phyloP scores from a whole-genome alignment of 2,329 filamentous ascomycete species.

The Xylaria multiplex region DNA sequence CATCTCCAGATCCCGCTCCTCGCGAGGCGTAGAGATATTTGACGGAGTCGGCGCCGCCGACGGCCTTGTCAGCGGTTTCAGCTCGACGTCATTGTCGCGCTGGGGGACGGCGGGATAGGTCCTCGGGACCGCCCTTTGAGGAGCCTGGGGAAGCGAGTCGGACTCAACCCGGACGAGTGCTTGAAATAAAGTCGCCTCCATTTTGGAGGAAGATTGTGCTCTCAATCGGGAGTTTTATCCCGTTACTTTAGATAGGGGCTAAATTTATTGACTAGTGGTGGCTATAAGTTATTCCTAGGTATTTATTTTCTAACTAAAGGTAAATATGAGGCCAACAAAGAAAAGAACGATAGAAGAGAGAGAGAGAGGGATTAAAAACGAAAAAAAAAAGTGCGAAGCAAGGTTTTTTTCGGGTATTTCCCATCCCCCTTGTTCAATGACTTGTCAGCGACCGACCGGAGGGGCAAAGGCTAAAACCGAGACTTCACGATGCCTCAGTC shows the following conservation, averaged over 20 bases:
- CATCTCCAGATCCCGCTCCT: slow-evolving; percentile 45
- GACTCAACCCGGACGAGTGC: slow-evolving; percentile 46
- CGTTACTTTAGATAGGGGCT: neutral
- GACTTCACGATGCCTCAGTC: slow-evolving; percentile 27
- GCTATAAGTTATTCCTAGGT: slow-evolving; percentile 9
- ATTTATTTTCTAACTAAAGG: slow-evolving; percentile 14
- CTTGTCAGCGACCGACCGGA: slow-evolving; percentile 20
- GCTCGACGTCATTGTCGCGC: slow-evolving; percentile 40
- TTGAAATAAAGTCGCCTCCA: slow-evolving; percentile 39
- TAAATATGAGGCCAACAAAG: neutral
- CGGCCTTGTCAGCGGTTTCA: slow-evolving; percentile 30
- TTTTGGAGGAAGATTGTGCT: slow-evolving; percentile 3
- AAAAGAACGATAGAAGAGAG: neutral
- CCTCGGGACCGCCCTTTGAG: slow-evolving; percentile 51
- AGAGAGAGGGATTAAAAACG: neutral
- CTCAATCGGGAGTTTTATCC: slow-evolving; percentile 2
- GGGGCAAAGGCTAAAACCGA: slow-evolving; percentile 5
- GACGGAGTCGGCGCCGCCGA: slow-evolving; percentile 32
- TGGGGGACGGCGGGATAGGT: slow-evolving; percentile 54
- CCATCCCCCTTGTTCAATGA: slow-evolving; percentile 5
- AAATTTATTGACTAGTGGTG: slow-evolving; percentile 25
- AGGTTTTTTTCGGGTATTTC: slow-evolving; percentile 9
- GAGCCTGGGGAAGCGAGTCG: slow-evolving; percentile 48
- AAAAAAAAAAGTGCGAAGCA: neutral
- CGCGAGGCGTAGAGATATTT: slow-evolving; percentile 34